Evolutionary conservation across 2,329 filamentous ascomycete genomes (phyloP), one percentile per base, ranked within the genome.

Genomic region (Magnaporthiopsis poae): DNA sequence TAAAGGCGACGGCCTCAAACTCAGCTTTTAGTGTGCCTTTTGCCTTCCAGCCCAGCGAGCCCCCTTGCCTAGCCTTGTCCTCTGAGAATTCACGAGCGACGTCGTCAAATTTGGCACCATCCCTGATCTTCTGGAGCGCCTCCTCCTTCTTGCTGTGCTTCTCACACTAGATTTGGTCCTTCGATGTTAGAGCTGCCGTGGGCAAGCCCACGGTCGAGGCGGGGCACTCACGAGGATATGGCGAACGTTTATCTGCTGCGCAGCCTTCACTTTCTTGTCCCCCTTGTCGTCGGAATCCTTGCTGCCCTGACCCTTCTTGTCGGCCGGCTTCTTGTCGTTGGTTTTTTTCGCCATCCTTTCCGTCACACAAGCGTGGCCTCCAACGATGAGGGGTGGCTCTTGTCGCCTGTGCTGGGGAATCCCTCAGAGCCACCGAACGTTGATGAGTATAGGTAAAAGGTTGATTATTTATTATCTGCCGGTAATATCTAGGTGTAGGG

Each of bases 121-220:
- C 84, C 59, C 82, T 82, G 65, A 93, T 76, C 77, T 91, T 89
- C 67, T 83, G 84, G 21, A 92, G 75, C 0, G 90, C 90, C 74
- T 91, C 88, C 73, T 92, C 89, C 74, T 91, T 92, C 76, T 88
- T 91, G n/a, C 80, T 78, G 74, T 91, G 87, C 74, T 93, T 93
- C 74, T 88, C 88, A 72, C 90, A 92, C 79, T 88, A 21, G 21
- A 25, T 56, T n/a, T 21, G 46, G 2, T n/a, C 1, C 46, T 56
- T 11, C 2, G 7, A 7, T 56, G 21, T 56, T 11, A 56, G 46
- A 52, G 46, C 18, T 12, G 18, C 15, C 7, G 8, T 25, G 46
- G 9, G 35, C 35, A 36, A 13, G 46, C 3, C 18, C 39, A 46
- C 39, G n/a, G 21, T 8, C 25, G n/a, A n/a, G 21, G n/a, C 35